Evolutionary conservation across 73 alveolate species (phyloP).

Genomic region (Blepharisma japonicum): DNA sequence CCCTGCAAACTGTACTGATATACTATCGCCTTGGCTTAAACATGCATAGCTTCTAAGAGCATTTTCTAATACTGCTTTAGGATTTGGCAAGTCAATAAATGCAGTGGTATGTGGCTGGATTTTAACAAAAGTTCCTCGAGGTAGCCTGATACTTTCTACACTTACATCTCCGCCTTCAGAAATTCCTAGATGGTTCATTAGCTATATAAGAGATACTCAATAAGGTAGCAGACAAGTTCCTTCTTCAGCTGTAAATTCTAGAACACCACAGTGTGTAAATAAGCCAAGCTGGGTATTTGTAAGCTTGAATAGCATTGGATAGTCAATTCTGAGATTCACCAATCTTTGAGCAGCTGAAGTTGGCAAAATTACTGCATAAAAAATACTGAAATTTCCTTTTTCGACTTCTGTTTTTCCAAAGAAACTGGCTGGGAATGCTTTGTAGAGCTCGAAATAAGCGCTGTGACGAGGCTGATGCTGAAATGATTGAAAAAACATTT

Average conservation of each 20-base stretch:
- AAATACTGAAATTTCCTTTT: conserved; percentile 25
- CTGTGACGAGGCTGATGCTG: neutral
- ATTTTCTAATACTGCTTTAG: conserved; percentile 89
- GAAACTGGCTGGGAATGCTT: conserved; percentile 26
- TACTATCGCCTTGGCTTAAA: conserved; percentile 92
- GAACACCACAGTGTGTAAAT: conserved; percentile 90
- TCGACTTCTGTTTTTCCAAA: conserved; percentile 26
- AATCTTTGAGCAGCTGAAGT: conserved; percentile 23
- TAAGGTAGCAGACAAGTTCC: conserved; percentile 86
- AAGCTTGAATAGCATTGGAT: conserved; percentile 29
- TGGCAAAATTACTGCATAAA: conserved; percentile 28
- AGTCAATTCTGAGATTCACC: neutral
- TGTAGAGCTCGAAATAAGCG: neutral
- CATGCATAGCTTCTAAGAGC: conserved; percentile 87
- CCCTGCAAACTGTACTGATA: conserved; percentile 71
- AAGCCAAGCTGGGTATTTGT: conserved; percentile 52
- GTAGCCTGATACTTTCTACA: conserved; percentile 62
- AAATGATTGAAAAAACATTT: conserved; percentile 1
- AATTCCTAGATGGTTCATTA: conserved; percentile 82
- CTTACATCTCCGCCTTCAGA: conserved; percentile 76
- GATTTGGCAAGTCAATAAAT: conserved; percentile 90
- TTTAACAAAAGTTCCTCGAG: conserved; percentile 77
- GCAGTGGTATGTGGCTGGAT: conserved; percentile 94
- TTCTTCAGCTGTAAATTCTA: conserved; percentile 93
- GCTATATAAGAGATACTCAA: conserved; percentile 47